phyloP scores from a whole-genome alignment of 148 eudicot genomes.

The Selenicereus undatus region DNA sequence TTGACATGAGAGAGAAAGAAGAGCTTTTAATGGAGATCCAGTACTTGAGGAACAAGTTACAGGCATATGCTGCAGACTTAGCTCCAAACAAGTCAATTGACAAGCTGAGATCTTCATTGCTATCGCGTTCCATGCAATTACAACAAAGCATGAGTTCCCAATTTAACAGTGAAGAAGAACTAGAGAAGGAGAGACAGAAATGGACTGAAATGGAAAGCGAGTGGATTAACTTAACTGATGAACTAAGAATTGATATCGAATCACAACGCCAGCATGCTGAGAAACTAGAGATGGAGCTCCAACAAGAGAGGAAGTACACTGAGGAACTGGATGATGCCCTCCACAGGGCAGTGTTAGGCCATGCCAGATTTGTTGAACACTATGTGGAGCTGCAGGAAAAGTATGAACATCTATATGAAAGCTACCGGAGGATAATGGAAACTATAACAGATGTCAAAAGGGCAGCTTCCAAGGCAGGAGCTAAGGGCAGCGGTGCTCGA shows the following conservation, averaged over 20 bases:
- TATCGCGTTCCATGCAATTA: conserved; percentile 68
- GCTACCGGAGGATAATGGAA: conserved; percentile 68
- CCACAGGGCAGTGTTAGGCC: conserved; percentile 64
- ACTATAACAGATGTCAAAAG: conserved; percentile 71
- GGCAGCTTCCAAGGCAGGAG: conserved; percentile 85
- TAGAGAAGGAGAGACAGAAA: conserved; percentile 75
- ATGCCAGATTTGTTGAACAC: conserved; percentile 87
- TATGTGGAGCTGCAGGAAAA: conserved; percentile 86
- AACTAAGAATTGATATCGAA: conserved; percentile 78
- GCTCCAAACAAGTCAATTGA: conserved; percentile 54
- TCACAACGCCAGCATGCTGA: conserved; percentile 65
- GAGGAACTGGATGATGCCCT: conserved; percentile 93
- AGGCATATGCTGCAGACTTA: conserved; percentile 38
- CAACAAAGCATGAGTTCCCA: conserved; percentile 52
- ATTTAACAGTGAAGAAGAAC: conserved; percentile 55
- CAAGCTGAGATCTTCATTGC: conserved; percentile 64
- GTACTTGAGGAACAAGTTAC: conserved; percentile 54
- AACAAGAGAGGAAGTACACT: conserved; percentile 59
- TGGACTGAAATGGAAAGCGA: conserved; percentile 99
- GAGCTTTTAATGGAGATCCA: conserved; percentile 78
- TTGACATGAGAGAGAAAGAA: conserved; percentile 65
- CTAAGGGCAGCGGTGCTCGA: conserved; percentile 75
- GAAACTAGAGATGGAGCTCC: conserved; percentile 66
- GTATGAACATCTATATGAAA: conserved; percentile 61
- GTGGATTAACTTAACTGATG: conserved; percentile 92